A percentile compares a stretch with the other conserved stretches of the same genome.
phyloP scores from a whole-genome alignment of 2,329 filamentous ascomycete genomes.

The Pseudogymnoascus sp. region DNA sequence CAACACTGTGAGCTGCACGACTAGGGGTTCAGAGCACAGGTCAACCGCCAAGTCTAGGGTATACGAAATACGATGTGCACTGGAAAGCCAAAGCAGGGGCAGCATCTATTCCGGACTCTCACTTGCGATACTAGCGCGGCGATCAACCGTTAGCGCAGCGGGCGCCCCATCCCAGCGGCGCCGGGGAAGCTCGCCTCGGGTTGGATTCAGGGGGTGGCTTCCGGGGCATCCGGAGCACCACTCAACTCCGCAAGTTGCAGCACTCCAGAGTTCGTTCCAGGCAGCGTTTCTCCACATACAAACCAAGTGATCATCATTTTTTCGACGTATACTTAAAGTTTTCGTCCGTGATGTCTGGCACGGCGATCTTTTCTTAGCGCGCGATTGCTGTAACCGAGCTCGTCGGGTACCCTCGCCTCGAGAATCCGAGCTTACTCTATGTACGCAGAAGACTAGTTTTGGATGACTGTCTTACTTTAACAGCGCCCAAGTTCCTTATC shows the following conservation, averaged over 20 bases:
- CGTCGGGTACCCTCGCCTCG: neutral
- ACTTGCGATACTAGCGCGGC: neutral
- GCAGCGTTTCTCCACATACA: neutral
- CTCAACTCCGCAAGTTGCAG: neutral
- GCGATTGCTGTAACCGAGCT: conserved; percentile 6
- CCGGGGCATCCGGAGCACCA: neutral
- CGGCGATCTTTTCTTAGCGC: neutral
- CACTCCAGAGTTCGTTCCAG: neutral
- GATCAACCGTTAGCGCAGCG: neutral
- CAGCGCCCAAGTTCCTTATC: neutral
- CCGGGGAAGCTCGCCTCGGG: neutral
- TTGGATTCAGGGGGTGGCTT: conserved; percentile 1
- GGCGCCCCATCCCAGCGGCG: neutral
- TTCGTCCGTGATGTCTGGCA: neutral
- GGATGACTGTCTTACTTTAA: neutral
- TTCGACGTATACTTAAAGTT: conserved; percentile 5
- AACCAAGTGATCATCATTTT: neutral
- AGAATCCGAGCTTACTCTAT: neutral
- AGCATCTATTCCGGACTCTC: neutral
- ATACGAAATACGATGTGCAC: neutral
- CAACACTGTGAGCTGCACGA: neutral
- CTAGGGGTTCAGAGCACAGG: neutral
- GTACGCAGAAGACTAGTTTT: neutral
- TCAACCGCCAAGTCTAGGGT: neutral
- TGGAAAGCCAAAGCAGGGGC: neutral